Conservation (phyloP, 768 basidiomycete genomes). For the Saitozyma podzolica region DNA sequence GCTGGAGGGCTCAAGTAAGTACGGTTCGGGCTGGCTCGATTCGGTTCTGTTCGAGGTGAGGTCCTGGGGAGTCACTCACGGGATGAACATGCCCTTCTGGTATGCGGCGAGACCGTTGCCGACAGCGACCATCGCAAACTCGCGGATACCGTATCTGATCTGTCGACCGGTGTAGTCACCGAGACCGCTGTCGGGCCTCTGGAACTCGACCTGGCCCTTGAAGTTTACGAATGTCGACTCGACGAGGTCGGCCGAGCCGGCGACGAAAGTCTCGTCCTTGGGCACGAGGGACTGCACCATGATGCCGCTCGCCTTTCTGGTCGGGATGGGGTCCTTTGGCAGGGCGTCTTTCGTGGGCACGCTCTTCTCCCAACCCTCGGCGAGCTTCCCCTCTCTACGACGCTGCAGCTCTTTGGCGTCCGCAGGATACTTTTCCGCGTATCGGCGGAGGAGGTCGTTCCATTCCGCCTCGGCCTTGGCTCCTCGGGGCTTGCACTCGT, state of each 20-base stretch:
- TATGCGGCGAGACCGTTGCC: constrained; percentile 50
- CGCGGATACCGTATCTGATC: constrained; percentile 50
- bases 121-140: constrained; percentile 48
- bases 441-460: constrained; percentile 36
- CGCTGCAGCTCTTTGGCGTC: constrained; percentile 34
- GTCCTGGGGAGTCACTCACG: constrained; percentile 26
- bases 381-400: constrained; percentile 34
- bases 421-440: constrained; percentile 31
- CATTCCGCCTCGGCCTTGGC: constrained; percentile 37
- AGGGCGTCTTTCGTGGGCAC: constrained; percentile 40
- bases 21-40: neutral
- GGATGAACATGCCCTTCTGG: constrained; percentile 50
- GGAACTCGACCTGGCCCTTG: constrained; percentile 45
- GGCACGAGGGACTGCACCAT: constrained; percentile 41
- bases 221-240: constrained; percentile 51
- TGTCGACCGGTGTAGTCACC: constrained; percentile 49
- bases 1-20: neutral
- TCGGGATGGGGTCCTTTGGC: constrained; percentile 33
- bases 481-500: constrained; percentile 33
- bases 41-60: neutral
- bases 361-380: constrained; percentile 35
- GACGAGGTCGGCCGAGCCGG: constrained; percentile 45
- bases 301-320: constrained; percentile 46
- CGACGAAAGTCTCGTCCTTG: constrained; percentile 38
- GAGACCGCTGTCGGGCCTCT: constrained; percentile 45